These are phyloP conservation scores for Recurvomyces mirabilis DNA, from an alignment of 495 filamentous ascomycete species.

Conservation along the genomic window DNA sequence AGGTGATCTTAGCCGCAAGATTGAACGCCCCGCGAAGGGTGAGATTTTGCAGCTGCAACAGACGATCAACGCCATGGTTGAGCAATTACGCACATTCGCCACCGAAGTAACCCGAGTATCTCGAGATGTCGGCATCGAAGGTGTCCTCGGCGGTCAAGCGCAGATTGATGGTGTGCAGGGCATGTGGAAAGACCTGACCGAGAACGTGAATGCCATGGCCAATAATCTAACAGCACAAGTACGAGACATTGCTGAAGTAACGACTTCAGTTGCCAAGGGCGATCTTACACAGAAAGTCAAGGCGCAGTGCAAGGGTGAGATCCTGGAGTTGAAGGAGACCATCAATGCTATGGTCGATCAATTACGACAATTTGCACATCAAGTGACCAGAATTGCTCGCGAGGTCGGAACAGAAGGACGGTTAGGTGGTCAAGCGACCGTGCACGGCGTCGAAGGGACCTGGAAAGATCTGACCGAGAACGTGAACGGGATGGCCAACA, in stretches of 20 bases:
- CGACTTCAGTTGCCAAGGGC: slow-evolving; percentile 93
- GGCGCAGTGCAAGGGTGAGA: slow-evolving; percentile 93
- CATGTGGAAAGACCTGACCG: slow-evolving; percentile 93
- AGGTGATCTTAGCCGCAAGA: slow-evolving; percentile 92
- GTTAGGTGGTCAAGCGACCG: slow-evolving; percentile 88
- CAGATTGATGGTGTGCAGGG: slow-evolving; percentile 79
- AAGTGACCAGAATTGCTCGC: slow-evolving; percentile 94
- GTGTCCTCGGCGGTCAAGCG: slow-evolving; percentile 91
- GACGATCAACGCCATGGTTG: slow-evolving; percentile 99
- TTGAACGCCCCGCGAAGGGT: slow-evolving; percentile 83
- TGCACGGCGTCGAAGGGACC: slow-evolving; percentile 93
- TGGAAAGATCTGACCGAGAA: slow-evolving; percentile 97
- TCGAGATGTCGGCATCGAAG: slow-evolving; percentile 93
- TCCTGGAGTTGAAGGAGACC: slow-evolving; percentile 86
- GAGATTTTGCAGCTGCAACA: slow-evolving; percentile 95
- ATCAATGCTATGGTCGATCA: slow-evolving; percentile 99
- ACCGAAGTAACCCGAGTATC: slow-evolving; percentile 95
- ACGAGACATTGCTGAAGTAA: slow-evolving; percentile 94
- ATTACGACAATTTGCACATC: slow-evolving; percentile 88
- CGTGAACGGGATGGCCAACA: slow-evolving; percentile 98
- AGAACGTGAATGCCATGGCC: slow-evolving; percentile 98
- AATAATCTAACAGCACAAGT: slow-evolving; percentile 97
- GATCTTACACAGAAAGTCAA: slow-evolving; percentile 95
- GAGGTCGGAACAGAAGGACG: slow-evolving; percentile 96
- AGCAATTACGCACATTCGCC: slow-evolving; percentile 92